Percentiles rank a stretch among this genome's conserved stretches.
These are phyloP conservation scores for Scedosporium aurantiacum DNA, from an alignment of 2,329 filamentous ascomycete genomes.

Conservation along the genomic window DNA sequence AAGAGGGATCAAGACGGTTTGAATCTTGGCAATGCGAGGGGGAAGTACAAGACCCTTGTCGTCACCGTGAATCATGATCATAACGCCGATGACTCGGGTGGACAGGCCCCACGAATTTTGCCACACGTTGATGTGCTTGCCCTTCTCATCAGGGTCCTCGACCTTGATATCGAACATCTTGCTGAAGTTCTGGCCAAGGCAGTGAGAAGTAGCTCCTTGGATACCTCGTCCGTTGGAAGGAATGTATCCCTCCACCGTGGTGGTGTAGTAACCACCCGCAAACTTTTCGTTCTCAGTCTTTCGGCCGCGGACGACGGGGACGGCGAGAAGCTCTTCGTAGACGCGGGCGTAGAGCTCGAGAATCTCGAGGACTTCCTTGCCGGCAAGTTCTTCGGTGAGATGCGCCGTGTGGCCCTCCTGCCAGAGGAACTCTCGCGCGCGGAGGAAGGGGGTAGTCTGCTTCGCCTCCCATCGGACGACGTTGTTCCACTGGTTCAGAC, in stretches of 20 bases:
- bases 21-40: conserved; percentile 76
- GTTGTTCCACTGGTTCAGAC: conserved; percentile 97
- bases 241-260: conserved; percentile 94
- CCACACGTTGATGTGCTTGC: conserved; percentile 78
- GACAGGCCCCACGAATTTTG: conserved; percentile 99
- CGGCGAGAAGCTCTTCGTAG: conserved; percentile 87
- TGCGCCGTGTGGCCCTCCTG: conserved; percentile 92
- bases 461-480: conserved; percentile 93
- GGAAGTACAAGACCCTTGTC: conserved; percentile 91
- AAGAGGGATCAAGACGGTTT: conserved; percentile 81
- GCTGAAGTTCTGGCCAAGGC: conserved; percentile 92
- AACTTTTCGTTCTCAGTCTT: conserved; percentile 99
- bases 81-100: conserved; percentile 93
- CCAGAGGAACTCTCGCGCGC: conserved; percentile 94
- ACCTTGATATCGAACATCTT: conserved; percentile 99
- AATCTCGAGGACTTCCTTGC: conserved; percentile 81
- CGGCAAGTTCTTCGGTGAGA: conserved; percentile 70
- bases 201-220: conserved; percentile 90
- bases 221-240: conserved; percentile 92
- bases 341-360: conserved; percentile 85
- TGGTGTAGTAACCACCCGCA: conserved; percentile 90
- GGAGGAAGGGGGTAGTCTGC: conserved; percentile 75
- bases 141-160: conserved; percentile 77
- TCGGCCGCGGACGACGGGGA: conserved; percentile 82
- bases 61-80: conserved; percentile 97